Evolutionary conservation across 306 rosid species (phyloP), one percentile per base, ranked within the genome.

Genomic region (Comarum palustre): DNA sequence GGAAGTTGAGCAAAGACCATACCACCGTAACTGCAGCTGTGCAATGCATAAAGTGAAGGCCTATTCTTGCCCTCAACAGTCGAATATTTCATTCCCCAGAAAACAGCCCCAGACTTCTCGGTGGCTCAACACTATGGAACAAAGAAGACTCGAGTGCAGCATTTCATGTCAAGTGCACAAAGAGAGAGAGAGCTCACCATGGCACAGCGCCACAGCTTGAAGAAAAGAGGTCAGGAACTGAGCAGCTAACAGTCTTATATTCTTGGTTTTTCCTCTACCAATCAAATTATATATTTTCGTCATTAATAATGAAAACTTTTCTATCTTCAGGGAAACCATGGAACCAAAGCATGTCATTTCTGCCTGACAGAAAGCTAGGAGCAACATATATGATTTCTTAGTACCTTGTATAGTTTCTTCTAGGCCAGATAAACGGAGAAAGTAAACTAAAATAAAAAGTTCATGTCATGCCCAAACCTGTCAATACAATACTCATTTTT

Each of bases 21-120:
- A 89, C 82, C 97, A 93, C 64, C 89, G 89, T 38, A 88, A 93
- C 50, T 93, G 98, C 71, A 81, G 87, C 14, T 93, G 98, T 63
- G 88, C 88, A 25, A 74, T 93, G 51, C 93, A 90, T 72, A 83
- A 78, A 29, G 55, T 63, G 41, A 86, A 80, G 62, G 77, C 72
- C 38, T 52, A 47, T 2, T 58, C 74, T 0, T 80, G 81, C 48
- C 54, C 82, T 79, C 79, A 38, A 0, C 80, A 76, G 15, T 75
- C 61, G 46, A 64, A 8, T 20, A 19, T 88, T 24, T 82, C 90
- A 0, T 88, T 82, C 72, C 81, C 78, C 65, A 85, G 46, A 75
- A 87, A 73, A 75, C 52, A 69, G 34, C 43, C 75, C 19, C 70
- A 32, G 19, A 61, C 71, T 75, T 77, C 75, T 66, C 9, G 11